Percentiles rank a stretch among this genome's conserved stretches.
Evolutionary conservation across 768 basidiomycete species (phyloP).

Genomic region (Leccinum barrowsii): DNA sequence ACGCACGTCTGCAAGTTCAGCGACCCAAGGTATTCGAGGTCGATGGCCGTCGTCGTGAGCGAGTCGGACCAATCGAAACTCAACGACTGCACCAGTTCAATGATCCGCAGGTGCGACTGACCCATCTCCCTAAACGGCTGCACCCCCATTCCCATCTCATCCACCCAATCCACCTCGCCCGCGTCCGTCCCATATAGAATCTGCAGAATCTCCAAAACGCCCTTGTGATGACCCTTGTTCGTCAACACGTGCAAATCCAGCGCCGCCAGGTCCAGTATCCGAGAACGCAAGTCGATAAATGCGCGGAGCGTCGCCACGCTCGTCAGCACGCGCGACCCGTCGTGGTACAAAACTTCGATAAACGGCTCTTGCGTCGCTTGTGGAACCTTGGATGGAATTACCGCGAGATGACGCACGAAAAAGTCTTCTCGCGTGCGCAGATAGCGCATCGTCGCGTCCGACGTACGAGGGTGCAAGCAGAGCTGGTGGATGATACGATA

Average conservation of each 20-base stretch:
- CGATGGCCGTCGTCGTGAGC: constrained; percentile 51
- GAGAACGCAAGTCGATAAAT: constrained; percentile 80
- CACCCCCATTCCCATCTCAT: constrained; percentile 35
- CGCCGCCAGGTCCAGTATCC: constrained; percentile 80
- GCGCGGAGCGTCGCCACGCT: constrained; percentile 66
- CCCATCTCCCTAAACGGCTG: constrained; percentile 67
- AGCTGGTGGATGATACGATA: constrained; percentile 85
- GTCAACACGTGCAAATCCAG: constrained; percentile 87
- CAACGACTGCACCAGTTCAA: constrained; percentile 84
- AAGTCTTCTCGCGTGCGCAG: constrained; percentile 86
- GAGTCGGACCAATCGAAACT: constrained; percentile 88
- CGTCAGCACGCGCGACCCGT: constrained; percentile 66
- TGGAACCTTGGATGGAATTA: constrained; percentile 65
- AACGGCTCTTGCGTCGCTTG: constrained; percentile 44
- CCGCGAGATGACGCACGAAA: constrained; percentile 80
- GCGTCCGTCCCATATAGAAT: constrained; percentile 72
- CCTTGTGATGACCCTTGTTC: constrained; percentile 70
- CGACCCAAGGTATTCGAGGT: constrained; percentile 61
- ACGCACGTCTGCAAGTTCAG: constrained; percentile 71
- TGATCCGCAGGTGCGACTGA: constrained; percentile 80
- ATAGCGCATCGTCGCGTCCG: constrained; percentile 78
- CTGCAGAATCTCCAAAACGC: constrained; percentile 70
- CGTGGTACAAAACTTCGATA: constrained; percentile 61
- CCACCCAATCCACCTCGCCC: constrained; percentile 38
- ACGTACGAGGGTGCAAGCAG: constrained; percentile 82